Percentiles rank a stretch among this genome's conserved stretches.
Evolutionary conservation across 164 flowering plant genomes (phyloP).

Genomic region (Stephania cephalantha): DNA sequence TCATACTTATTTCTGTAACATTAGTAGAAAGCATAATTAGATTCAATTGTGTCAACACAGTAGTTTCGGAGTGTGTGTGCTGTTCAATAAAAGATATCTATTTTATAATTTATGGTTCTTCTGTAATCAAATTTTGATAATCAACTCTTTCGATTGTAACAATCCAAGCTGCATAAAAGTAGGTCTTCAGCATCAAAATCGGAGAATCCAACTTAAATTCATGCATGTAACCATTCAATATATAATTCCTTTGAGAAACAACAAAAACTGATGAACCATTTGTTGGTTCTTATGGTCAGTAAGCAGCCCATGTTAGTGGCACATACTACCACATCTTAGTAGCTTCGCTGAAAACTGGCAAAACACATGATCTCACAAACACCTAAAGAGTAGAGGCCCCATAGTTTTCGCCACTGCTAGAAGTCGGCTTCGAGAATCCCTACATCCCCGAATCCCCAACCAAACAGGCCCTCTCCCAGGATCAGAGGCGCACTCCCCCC

Average conservation of each 20-base stretch:
- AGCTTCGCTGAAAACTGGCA: not conserved
- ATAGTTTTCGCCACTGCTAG: no score
- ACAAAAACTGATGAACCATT: not conserved
- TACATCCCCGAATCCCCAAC: no score
- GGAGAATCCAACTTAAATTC: not conserved
- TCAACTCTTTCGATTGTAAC: not conserved
- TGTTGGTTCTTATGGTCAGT: not conserved
- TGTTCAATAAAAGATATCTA: not conserved
- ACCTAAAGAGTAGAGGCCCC: not conserved
- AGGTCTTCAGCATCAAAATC: not conserved
- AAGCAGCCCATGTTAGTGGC: not conserved
- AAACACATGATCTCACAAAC: not conserved
- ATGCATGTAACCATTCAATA: not conserved
- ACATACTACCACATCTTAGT: not conserved
- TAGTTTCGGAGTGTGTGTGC: not conserved
- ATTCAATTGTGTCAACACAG: not conserved
- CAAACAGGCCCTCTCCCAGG: no score
- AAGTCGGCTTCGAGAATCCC: no score
- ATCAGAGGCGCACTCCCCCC: no score
- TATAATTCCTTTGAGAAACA: not conserved
- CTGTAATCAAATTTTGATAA: not conserved
- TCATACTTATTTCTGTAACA: not conserved
- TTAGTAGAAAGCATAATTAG: not conserved
- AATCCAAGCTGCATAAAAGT: not conserved
- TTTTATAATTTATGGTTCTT: not conserved